Evolutionary conservation across 768 basidiomycete genomes (phyloP).

Genomic region (Fistulinella prunicolor): DNA sequence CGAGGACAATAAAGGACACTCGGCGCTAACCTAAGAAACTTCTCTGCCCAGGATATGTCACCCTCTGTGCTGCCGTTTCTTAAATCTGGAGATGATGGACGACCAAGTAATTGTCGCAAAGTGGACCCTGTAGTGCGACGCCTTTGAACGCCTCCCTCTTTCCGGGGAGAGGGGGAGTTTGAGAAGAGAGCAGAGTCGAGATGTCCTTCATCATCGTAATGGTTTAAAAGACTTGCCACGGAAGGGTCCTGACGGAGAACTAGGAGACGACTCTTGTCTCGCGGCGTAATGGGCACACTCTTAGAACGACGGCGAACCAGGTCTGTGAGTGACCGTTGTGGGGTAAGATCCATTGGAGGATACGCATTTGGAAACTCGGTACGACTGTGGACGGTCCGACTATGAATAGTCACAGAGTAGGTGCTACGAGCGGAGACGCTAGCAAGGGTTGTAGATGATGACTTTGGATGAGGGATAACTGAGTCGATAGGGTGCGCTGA

Average conservation of each 20-base stretch:
- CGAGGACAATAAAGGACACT: not conserved
- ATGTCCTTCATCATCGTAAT: slow-evolving; percentile 73
- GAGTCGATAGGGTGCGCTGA: slow-evolving; percentile 68
- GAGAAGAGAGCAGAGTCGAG: slow-evolving; percentile 63
- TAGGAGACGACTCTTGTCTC: slow-evolving; percentile 51
- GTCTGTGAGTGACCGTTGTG: slow-evolving; percentile 29
- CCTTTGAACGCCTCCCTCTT: slow-evolving; percentile 49
- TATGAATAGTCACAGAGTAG: slow-evolving; percentile 71
- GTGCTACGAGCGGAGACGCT: slow-evolving; percentile 55
- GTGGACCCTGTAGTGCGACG: slow-evolving; percentile 70
- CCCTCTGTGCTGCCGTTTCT: slow-evolving; percentile 50
- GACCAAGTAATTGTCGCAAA: slow-evolving; percentile 67
- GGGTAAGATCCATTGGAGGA: slow-evolving; percentile 37
- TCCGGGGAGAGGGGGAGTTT: slow-evolving; percentile 43
- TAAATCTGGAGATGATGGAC: slow-evolving; percentile 34
- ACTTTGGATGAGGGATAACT: slow-evolving; percentile 46
- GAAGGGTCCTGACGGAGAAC: slow-evolving; percentile 74
- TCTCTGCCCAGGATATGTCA: slow-evolving; percentile 85
- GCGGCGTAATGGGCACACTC: slow-evolving; percentile 39
- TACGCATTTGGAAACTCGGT: slow-evolving; percentile 68
- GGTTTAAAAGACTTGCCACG: slow-evolving; percentile 65
- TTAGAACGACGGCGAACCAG: slow-evolving; percentile 27
- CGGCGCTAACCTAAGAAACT: slow-evolving; percentile 56
- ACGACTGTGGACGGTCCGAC: slow-evolving; percentile 55
- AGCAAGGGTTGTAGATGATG: slow-evolving; percentile 51